phyloP scores from a whole-genome alignment of 2,329 filamentous ascomycete genomes.

The Akanthomyces uredinophilus region DNA sequence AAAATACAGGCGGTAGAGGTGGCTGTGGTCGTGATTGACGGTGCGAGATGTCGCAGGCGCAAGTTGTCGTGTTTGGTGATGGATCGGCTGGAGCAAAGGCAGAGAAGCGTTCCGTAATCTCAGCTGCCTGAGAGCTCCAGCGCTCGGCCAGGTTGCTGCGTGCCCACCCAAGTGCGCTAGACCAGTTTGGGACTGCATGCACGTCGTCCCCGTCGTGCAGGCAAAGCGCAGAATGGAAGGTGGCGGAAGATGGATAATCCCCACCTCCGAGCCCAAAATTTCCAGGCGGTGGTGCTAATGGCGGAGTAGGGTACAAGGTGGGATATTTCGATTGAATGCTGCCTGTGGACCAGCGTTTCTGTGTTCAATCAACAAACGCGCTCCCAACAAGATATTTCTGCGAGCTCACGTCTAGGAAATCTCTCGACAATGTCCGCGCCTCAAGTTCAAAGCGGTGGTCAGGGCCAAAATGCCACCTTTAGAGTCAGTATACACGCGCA shows the following conservation, averaged over 20 bases:
- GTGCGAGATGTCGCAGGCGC: slow-evolving; percentile 8
- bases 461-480: slow-evolving; percentile 50
- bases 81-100: slow-evolving; percentile 27
- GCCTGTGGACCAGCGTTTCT: slow-evolving; percentile 26
- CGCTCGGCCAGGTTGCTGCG: slow-evolving; percentile 25
- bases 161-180: slow-evolving; percentile 20
- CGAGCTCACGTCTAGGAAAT: slow-evolving; percentile 25
- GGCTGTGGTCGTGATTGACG: neutral
- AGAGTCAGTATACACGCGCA: slow-evolving; percentile 40
- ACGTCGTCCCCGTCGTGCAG: slow-evolving; percentile 17
- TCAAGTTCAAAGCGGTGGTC: slow-evolving; percentile 27
- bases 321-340: slow-evolving; percentile 32
- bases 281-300: slow-evolving; percentile 26
- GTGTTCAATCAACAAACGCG: slow-evolving; percentile 27
- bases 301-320: slow-evolving; percentile 37
- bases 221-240: slow-evolving; percentile 17
- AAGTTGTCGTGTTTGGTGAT: slow-evolving; percentile 22
- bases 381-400: slow-evolving; percentile 5
- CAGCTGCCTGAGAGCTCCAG: slow-evolving; percentile 35
- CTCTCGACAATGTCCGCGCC: slow-evolving; percentile 41
- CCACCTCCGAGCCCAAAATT: slow-evolving; percentile 36
- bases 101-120: slow-evolving; percentile 37
- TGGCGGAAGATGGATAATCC: slow-evolving; percentile 36
- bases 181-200: slow-evolving; percentile 15
- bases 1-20: neutral